A percentile compares a stretch with the other conserved stretches of the same genome.
phyloP scores from a whole-genome alignment of 1,139 yeast genomes.

The Candida labiduridarum region DNA sequence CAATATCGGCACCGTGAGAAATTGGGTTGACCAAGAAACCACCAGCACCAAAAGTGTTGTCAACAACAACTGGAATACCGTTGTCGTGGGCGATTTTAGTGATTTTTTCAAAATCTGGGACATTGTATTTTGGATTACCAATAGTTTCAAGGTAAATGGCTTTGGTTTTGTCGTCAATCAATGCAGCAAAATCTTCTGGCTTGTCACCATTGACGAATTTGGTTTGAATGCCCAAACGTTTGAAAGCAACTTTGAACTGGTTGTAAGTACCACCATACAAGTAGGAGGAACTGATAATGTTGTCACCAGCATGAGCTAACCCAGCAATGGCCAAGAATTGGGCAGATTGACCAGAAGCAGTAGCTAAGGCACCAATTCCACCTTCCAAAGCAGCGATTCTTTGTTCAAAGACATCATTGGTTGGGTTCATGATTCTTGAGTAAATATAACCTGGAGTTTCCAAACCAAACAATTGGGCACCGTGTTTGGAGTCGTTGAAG shows the following conservation, averaged over 20 bases:
- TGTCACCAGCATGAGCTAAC: conserved; percentile 86
- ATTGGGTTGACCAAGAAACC: conserved; percentile 86
- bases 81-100: conserved; percentile 79
- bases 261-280: conserved; percentile 96
- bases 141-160: conserved; percentile 89
- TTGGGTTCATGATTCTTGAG: conserved; percentile 91
- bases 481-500: conserved; percentile 85
- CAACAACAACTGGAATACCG: conserved; percentile 91
- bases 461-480: conserved; percentile 86
- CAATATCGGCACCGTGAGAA: conserved; percentile 86
- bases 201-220: conserved; percentile 81
- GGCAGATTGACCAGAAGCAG: conserved; percentile 94
- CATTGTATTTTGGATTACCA: conserved; percentile 91
- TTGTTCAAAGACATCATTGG: conserved; percentile 86
- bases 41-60: conserved; percentile 98
- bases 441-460: conserved; percentile 83
- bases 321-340: conserved; percentile 84
- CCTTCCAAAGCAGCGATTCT: conserved; percentile 92
- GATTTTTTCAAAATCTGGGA: conserved; percentile 86
- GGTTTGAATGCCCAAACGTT: conserved; percentile 82
- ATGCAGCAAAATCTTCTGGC: conserved; percentile 67
- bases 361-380: conserved; percentile 90
- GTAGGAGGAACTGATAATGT: conserved; percentile 83
- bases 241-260: conserved; percentile 90
- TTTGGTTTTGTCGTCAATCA: conserved; percentile 82